Base-by-base conservation (phyloP, 345 rosid genomes). In the Camelina neglecta region DNA sequence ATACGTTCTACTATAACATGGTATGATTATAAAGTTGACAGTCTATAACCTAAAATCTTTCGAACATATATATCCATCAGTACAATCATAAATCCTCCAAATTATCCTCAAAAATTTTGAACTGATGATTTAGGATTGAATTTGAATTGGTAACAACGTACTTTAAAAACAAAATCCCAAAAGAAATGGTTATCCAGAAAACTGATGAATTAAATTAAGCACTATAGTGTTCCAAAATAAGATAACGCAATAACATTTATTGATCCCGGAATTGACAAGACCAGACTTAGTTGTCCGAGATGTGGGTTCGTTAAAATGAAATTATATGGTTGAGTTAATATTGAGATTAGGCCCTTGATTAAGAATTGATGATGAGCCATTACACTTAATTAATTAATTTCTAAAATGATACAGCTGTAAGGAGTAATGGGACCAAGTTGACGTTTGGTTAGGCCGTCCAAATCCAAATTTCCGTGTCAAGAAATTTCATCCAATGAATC, bases 361-460 rank as follows among this genome's bases (percentile, higher is more conserved):
- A 55, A 69, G 42, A 63, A 69, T 62, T 12, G 57, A 7, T 63
- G 75, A 69, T 55, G 23, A 63, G 60, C 53, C 80, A 70, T 70
- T 54, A 69, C 7, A 62, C 24, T 29, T 31, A 0, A 44, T 3
- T 23, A 72, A 49, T 61, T 41, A 62, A 36, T 45, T 36, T 11
- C 15, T 13, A 12, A 45, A 45, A 70, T 76, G 41, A 11, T 11
- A 70, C 75, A 76, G 75, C 70, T 76, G 75, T 70, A 63, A 70
- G 26, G 64, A 8, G 9, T 13, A 63, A 20, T 69, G 65, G 51
- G 80, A 69, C 80, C 75, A 70, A 56, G 71, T 63, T 70, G 80
- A 76, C 50, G 75, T 76, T 55, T 70, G 31, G 80, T 76, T 76
- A 76, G 66, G 66, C 66, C 4, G 80, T 70, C 80, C 75, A 76